Evolutionary conservation across 2,329 filamentous ascomycete genomes (phyloP).

Genomic region (Diaporthe eres): DNA sequence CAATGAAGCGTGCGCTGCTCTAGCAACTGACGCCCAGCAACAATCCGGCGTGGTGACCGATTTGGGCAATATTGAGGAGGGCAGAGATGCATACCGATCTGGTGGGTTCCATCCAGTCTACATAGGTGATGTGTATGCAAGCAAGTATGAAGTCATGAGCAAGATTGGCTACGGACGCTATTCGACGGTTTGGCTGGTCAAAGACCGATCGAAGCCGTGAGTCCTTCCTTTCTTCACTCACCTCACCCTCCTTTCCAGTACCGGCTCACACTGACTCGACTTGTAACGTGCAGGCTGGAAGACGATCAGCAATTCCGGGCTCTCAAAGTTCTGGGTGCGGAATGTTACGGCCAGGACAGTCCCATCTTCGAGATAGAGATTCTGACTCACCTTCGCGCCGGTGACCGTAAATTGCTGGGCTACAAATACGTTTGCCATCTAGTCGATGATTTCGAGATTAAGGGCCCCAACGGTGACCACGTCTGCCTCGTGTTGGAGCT

Average conservation of each 20-base stretch:
- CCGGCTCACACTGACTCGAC: background rate
- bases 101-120: conserved; percentile 43
- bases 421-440: conserved; percentile 45
- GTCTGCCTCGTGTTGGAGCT: conserved; percentile 47
- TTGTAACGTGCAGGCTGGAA: background rate
- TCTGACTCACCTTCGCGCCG: conserved; percentile 11
- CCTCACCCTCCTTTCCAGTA: background rate
- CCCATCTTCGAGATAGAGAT: conserved; percentile 24
- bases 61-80: conserved; percentile 1
- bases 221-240: background rate
- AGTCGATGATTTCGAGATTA: conserved; percentile 45
- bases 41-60: background rate
- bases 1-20: background rate
- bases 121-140: conserved; percentile 43
- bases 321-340: conserved; percentile 28
- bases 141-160: conserved; percentile 41
- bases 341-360: conserved; percentile 2
- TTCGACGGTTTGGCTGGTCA: conserved; percentile 31
- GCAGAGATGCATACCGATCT: conserved; percentile 12
- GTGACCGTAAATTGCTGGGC: conserved; percentile 32
- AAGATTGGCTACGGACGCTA: conserved; percentile 39
- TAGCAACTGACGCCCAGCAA: background rate
- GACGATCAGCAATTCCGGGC: background rate
- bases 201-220: conserved; percentile 2
- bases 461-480: conserved; percentile 46